Evolutionary conservation across 1,284 basidiomycete species (phyloP), one percentile per base, ranked within the genome.

Genomic region (Termitomyces sp.): DNA sequence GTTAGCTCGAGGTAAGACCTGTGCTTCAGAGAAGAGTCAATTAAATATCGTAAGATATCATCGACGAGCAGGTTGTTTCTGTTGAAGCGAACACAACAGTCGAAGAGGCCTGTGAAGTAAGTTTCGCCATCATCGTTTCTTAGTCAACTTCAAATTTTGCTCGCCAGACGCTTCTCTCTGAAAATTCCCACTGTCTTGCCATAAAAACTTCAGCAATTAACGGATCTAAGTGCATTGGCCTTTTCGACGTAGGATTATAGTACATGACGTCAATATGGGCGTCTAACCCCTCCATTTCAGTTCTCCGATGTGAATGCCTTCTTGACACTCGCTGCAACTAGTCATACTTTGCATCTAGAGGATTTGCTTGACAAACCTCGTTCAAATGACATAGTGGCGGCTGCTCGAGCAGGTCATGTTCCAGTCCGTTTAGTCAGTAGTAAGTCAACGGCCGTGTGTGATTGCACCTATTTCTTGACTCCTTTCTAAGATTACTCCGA

Each of bases 261-360:
- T 46, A 28, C 31, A 44, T 43, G 40, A 50, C 48, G 48, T 44
- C 48, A 30, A 36, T 50, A 30, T 26, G 49, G 36, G 46, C 17
- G 36, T 36, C 17, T 24, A 50, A 49, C 26, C 48, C 26, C 50
- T 13, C 34, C 7, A 34, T 51, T 38, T 5, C 61, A 91, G 88
- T 90, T 82, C 61, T 83, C 88, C 13, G 88, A 91, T 64, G 86
- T 91, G 21, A 91, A 91, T 63, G 86, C 88, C 19, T 91, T 91
- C 64, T 69, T 91, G 59, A 88, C 86, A 1, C 73, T 91, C 41
- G 88, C 88, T 5, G 88, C 89, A 6, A 90, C 86, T 5, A 75
- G 83, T 40, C 87, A 90, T 65, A 85, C 80, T 3, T 74, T 86
- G 44, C 69, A 73, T 24, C 73, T 77, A 0, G 84, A 86, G 33